These are phyloP conservation scores for Cladosporium sphaerospermum DNA, from an alignment of 2,329 filamentous ascomycete species.

Conservation along the genomic window DNA sequence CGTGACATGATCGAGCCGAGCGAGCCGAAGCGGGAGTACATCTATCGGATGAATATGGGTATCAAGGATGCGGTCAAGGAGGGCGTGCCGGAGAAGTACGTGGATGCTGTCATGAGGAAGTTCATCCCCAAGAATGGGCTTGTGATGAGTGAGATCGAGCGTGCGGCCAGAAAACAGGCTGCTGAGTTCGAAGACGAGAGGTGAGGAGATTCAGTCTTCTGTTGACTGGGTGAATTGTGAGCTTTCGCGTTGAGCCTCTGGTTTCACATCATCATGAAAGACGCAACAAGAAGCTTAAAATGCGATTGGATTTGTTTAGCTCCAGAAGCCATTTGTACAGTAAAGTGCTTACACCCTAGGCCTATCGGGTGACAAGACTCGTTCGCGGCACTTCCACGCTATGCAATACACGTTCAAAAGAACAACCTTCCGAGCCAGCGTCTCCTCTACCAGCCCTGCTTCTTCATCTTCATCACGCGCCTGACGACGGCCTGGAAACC, in stretches of 20 bases:
- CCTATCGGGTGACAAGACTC: not conserved
- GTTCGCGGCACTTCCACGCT: not conserved
- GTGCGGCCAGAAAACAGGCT: conserved; percentile 34
- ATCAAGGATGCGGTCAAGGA: conserved; percentile 52
- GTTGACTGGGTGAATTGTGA: no score
- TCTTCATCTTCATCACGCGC: conserved; percentile 63
- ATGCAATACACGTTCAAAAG: conserved; percentile 9
- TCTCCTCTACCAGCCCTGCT: conserved; percentile 65
- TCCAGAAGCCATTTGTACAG: not conserved
- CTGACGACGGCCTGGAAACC: conserved; percentile 60
- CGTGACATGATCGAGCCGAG: conserved; percentile 34
- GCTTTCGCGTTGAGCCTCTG: no score
- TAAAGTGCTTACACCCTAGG: conserved; percentile 7
- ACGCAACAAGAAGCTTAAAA: no score
- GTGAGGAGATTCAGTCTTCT: not conserved
- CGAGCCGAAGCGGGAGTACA: conserved; percentile 52
- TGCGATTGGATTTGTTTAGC: not conserved
- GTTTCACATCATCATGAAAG: no score
- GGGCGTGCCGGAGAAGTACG: conserved; percentile 52
- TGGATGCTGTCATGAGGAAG: conserved; percentile 47
- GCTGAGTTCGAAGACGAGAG: conserved; percentile 23
- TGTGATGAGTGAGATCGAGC: conserved; percentile 15
- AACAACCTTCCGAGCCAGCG: no score
- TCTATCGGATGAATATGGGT: conserved; percentile 57
- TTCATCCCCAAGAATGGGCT: conserved; percentile 38